Conservation (phyloP, 768 basidiomycete genomes). For the Bullera alba region DNA sequence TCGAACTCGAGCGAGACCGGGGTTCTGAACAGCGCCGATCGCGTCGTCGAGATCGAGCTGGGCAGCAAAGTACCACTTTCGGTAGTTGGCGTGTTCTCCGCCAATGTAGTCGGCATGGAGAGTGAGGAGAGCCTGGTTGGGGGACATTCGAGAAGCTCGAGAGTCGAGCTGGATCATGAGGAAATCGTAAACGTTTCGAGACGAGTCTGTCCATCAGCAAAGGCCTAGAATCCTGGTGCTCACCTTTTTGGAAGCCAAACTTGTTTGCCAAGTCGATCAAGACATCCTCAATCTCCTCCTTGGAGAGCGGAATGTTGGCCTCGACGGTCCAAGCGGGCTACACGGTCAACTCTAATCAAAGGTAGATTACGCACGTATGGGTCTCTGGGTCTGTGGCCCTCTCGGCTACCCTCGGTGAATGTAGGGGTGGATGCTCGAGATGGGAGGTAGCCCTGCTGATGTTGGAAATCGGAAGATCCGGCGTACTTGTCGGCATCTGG, state of each 20-base stretch:
- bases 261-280: conserved; percentile 96
- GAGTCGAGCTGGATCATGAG: conserved; percentile 96
- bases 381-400: conserved; percentile 55
- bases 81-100: conserved; percentile 95
- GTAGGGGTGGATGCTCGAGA: conserved; percentile 70
- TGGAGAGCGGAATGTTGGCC: conserved; percentile 88
- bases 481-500: conserved; percentile 18
- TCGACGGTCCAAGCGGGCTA: conserved; percentile 92
- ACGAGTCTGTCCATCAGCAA: conserved; percentile 43
- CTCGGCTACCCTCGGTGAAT: conserved; percentile 59
- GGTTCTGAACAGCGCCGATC: conserved; percentile 84
- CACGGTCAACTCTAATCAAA: conserved; percentile 8
- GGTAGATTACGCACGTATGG: conserved; percentile 54
- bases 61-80: conserved; percentile 99
- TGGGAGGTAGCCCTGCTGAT: conserved; percentile 47
- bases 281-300: conserved; percentile 98
- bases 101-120: conserved; percentile 99
- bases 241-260: conserved; percentile 99
- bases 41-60: conserved; percentile 98
- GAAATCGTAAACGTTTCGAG: conserved; percentile 71
- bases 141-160: conserved; percentile 92
- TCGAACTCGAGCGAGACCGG: conserved; percentile 74
- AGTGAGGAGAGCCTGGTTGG: conserved; percentile 87
- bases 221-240: conserved; percentile 57
- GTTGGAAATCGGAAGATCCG: conserved; percentile 27